Percentiles rank a stretch among this genome's conserved stretches.
These are phyloP conservation scores for Leucocoprinus leucothites DNA, from an alignment of 768 basidiomycete genomes.

Conservation along the genomic window DNA sequence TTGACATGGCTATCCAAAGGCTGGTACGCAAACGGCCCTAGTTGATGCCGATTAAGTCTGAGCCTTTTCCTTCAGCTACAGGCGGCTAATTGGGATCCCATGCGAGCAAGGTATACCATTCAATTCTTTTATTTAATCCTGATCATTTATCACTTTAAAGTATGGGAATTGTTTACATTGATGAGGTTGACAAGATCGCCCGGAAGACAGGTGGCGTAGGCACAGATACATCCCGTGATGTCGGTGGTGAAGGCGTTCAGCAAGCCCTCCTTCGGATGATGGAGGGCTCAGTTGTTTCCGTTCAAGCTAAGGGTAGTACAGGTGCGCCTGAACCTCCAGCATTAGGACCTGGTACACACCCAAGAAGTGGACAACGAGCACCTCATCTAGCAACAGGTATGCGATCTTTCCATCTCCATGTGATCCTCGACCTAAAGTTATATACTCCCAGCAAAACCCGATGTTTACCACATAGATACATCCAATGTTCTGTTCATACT, in stretches of 20 bases:
- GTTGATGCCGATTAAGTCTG: no score
- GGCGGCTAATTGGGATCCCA: conserved; percentile 86
- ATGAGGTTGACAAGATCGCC: conserved; percentile 94
- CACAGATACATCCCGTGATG: conserved; percentile 75
- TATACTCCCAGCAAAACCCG: conserved; percentile 45
- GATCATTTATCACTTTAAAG: conserved; percentile 33
- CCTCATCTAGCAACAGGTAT: conserved; percentile 36
- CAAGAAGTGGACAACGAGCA: conserved; percentile 48
- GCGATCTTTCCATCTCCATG: conserved; percentile 1
- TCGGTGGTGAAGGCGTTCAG: conserved; percentile 95
- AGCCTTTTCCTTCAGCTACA: no score
- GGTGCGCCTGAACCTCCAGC: conserved; percentile 44
- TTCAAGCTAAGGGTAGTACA: conserved; percentile 64
- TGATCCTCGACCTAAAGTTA: not conserved
- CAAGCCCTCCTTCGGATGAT: conserved; percentile 91
- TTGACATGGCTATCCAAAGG: conserved; percentile 87
- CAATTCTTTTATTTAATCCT: not conserved
- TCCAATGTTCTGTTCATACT: conserved; percentile 92
- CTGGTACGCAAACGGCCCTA: conserved; percentile 53
- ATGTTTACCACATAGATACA: conserved; percentile 78
- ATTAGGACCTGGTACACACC: conserved; percentile 40
- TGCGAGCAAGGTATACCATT: conserved; percentile 67
- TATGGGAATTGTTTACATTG: conserved; percentile 93
- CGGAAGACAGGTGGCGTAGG: conserved; percentile 51
- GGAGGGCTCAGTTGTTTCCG: conserved; percentile 85